These are phyloP conservation scores for Epichloe gansuensis DNA, from an alignment of 2,329 filamentous ascomycete genomes.

Conservation along the genomic window DNA sequence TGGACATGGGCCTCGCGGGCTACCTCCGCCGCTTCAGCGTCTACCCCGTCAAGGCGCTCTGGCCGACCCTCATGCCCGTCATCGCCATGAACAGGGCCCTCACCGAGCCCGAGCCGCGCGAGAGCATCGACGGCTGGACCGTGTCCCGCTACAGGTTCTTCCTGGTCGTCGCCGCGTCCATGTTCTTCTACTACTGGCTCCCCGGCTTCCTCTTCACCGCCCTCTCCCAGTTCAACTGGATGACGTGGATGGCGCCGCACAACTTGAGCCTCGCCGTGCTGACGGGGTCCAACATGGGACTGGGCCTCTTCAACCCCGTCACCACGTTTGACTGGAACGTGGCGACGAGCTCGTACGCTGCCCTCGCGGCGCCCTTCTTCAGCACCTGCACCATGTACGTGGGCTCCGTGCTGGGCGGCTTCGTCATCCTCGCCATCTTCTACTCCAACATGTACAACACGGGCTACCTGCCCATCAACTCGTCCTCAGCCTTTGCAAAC, in stretches of 20 bases:
- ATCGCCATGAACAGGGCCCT: slow-evolving; percentile 35
- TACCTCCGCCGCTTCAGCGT: slow-evolving; percentile 36
- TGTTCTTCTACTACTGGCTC: slow-evolving; percentile 42
- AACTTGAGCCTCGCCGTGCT: slow-evolving; percentile 27
- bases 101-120: slow-evolving; percentile 15
- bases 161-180: slow-evolving; percentile 24
- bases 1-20: slow-evolving; percentile 43
- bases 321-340: slow-evolving; percentile 30
- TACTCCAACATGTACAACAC: slow-evolving; percentile 31
- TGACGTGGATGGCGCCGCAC: slow-evolving; percentile 39
- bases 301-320: slow-evolving; percentile 23
- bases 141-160: slow-evolving; percentile 35
- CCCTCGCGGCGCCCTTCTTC: slow-evolving; percentile 25
- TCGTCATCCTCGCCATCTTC: slow-evolving; percentile 28
- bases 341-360: slow-evolving; percentile 24
- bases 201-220: slow-evolving; percentile 36
- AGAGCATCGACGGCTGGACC: slow-evolving; percentile 20
- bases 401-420: slow-evolving; percentile 21
- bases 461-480: slow-evolving; percentile 34
- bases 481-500: slow-evolving; percentile 28
- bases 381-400: slow-evolving; percentile 25
- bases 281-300: slow-evolving; percentile 28
- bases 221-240: slow-evolving; percentile 38
- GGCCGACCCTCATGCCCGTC: slow-evolving; percentile 36
- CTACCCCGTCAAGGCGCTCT: slow-evolving; percentile 37